These are phyloP conservation scores for Odonthalia washingtoniensis DNA, from an alignment of 31 red algal genomes.

Conservation along the genomic window DNA sequence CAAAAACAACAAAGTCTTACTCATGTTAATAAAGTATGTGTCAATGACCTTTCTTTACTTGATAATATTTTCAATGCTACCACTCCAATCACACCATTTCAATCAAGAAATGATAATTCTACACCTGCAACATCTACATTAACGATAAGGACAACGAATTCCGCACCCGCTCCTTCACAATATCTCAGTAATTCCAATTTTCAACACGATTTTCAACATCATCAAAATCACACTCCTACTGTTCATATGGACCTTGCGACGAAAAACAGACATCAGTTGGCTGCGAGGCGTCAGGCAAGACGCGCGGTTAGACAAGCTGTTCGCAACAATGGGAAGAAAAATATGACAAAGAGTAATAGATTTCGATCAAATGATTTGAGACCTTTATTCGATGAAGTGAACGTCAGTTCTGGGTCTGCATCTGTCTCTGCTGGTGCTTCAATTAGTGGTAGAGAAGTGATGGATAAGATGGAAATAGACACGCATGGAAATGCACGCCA, in stretches of 20 bases:
- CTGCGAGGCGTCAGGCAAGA: background rate
- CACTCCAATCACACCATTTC: no score
- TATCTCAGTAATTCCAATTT: no score
- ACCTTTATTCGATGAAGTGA: background rate
- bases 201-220: no score
- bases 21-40: no score
- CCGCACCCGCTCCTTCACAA: no score
- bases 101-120: no score
- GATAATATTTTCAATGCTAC: no score
- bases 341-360: background rate
- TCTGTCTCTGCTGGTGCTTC: background rate
- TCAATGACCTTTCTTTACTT: no score
- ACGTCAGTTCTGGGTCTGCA: background rate
- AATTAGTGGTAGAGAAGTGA: background rate
- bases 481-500: background rate
- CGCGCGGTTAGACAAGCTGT: background rate
- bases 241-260: no score
- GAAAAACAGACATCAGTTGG: background rate
- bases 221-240: background rate
- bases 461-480: background rate
- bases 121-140: no score
- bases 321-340: background rate
- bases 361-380: background rate
- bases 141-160: no score
- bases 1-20: no score